These are phyloP conservation scores for Sphaceloma murrayae DNA, from an alignment of 2,329 filamentous ascomycete genomes.

Conservation along the genomic window DNA sequence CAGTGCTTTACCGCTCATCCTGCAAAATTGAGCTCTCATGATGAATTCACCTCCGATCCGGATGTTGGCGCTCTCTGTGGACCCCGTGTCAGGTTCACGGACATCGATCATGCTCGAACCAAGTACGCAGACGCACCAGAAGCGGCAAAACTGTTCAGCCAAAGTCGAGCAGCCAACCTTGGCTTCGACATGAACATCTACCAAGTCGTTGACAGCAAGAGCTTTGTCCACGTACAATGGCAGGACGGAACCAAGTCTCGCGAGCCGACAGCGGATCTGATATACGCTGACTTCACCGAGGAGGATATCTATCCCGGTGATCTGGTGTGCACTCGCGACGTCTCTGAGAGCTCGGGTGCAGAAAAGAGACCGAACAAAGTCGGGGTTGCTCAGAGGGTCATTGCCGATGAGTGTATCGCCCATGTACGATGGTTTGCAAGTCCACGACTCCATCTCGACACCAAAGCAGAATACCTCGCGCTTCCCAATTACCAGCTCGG, in stretches of 20 bases:
- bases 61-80: conserved; percentile 27
- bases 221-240: conserved; percentile 48
- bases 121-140: conserved; percentile 40
- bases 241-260: conserved; percentile 46
- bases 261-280: conserved; percentile 37
- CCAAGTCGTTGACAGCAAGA: conserved; percentile 40
- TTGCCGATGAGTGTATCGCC: conserved; percentile 48
- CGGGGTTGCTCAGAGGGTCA: conserved; percentile 49
- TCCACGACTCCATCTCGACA: conserved; percentile 10
- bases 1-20: conserved; percentile 12
- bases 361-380: conserved; percentile 30
- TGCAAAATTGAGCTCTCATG: background rate
- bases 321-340: conserved; percentile 41
- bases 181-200: conserved; percentile 53
- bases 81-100: conserved; percentile 44
- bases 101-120: conserved; percentile 40
- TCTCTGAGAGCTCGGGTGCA: conserved; percentile 14
- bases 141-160: conserved; percentile 35
- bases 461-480: background rate
- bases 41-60: conserved; percentile 26
- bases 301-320: conserved; percentile 51
- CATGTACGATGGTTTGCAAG: conserved; percentile 43
- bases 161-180: conserved; percentile 39
- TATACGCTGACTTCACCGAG: conserved; percentile 43
- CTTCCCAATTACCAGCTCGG: conserved; percentile 1